Base-by-base conservation (phyloP, 345 rosid genomes). In the Moringa oleifera region DNA sequence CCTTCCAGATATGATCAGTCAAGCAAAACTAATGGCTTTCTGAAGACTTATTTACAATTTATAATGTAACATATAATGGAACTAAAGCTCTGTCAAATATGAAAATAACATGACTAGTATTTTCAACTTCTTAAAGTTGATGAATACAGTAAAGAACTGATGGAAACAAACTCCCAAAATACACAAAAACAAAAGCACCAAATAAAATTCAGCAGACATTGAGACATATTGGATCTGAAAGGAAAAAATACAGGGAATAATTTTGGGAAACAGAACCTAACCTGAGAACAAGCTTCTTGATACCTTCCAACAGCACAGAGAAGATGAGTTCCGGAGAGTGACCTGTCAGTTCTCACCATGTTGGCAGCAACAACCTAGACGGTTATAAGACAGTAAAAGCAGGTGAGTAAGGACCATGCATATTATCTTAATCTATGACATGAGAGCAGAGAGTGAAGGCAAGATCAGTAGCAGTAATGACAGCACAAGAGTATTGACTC, bases 211-310 rank as follows among this genome's bases (percentile, higher is more conserved):
- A 18, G 15, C 54, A 6, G 54, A 47, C 51, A 47, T 4, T 2
- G n/a, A 51, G 22, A 51, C 54, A 51, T 16, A 15, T 5, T 41
- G 12, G 1, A 41, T 16, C 47, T 41, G 12, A 41, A 41, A 5
- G 47, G 47, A 16, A 41, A 18, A 51, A 1, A 20, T 12, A 51
- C 54, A 51, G 7, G n/a, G 13, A 51, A 51, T 51, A 49, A 31
- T 7, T 16, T 41, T 41, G 57, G 36, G 64, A 63, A 61, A 62
- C 55, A 49, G 59, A 74, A 63, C 55, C 77, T 58, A 75, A 90
- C 96, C 97, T 93, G 98, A 57, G 98, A 93, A 83, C 98, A 93
- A 68, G 98, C 97, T 78, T 93, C 98, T 68, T 88, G 98, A 76
- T 93, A 78, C 71, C 96, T 88, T 69, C 98, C 98, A 61, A 93